Evolutionary conservation across 2,329 filamentous ascomycete genomes (phyloP).

Genomic region (Leptographium lundbergii): DNA sequence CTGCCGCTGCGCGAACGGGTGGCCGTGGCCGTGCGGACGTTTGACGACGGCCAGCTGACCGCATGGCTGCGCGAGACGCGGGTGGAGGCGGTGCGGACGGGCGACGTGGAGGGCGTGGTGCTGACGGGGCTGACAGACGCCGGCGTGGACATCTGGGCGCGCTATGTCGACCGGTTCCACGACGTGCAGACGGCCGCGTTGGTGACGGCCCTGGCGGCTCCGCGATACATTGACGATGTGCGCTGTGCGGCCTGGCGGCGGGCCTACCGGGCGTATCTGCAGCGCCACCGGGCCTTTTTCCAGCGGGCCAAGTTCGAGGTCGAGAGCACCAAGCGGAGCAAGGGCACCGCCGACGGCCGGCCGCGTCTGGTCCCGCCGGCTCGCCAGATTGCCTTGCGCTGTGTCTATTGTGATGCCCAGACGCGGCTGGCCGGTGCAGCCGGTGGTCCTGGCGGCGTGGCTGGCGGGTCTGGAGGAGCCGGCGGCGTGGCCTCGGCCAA

Average conservation of each 20-base stretch:
- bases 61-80: slow-evolving; percentile 58
- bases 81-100: slow-evolving; percentile 44
- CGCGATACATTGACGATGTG: slow-evolving; percentile 64
- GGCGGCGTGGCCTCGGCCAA: slow-evolving; percentile 1
- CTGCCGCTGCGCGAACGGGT: slow-evolving; percentile 64
- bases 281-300: slow-evolving; percentile 61
- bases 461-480: slow-evolving; percentile 6
- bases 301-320: slow-evolving; percentile 68
- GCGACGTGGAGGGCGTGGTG: slow-evolving; percentile 66
- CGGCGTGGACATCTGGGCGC: slow-evolving; percentile 62
- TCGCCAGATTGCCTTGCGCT: slow-evolving; percentile 61
- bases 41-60: slow-evolving; percentile 48
- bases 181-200: slow-evolving; percentile 72
- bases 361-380: slow-evolving; percentile 53
- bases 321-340: slow-evolving; percentile 58
- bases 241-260: slow-evolving; percentile 64
- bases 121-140: slow-evolving; percentile 64
- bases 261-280: slow-evolving; percentile 57
- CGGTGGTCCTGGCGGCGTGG: slow-evolving; percentile 6
- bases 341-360: slow-evolving; percentile 29
- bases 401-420: slow-evolving; percentile 60
- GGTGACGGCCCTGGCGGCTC: slow-evolving; percentile 60
- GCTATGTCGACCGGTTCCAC: slow-evolving; percentile 61
- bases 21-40: slow-evolving; percentile 57
- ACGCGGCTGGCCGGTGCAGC: slow-evolving; percentile 30